Percentiles rank a stretch among this genome's conserved stretches.
phyloP scores from a whole-genome alignment of 768 basidiomycete genomes.

The Austroboletus eburneus region DNA sequence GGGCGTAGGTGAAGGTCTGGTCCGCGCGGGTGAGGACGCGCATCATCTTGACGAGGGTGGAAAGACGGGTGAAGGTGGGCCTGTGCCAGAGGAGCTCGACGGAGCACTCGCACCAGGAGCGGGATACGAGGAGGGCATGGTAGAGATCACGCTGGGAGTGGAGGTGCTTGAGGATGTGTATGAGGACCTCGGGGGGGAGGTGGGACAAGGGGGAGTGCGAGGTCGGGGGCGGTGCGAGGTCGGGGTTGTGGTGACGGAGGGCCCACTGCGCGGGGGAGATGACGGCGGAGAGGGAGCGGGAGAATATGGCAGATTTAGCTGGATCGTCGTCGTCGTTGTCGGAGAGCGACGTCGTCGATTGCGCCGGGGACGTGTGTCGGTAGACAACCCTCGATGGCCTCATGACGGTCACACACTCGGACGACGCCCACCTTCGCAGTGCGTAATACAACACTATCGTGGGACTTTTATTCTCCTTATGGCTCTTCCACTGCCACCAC shows the following conservation, averaged over 20 bases:
- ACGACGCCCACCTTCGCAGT: too few species aligned
- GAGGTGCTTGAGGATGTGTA: conserved; percentile 86
- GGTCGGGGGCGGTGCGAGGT: conserved; percentile 22
- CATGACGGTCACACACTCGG: conserved; percentile 12
- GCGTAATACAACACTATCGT: conserved; percentile 8
- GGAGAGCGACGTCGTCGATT: conserved; percentile 75
- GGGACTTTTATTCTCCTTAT: conserved; percentile 22
- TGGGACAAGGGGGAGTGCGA: conserved; percentile 55
- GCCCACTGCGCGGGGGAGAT: conserved; percentile 68
- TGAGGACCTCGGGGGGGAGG: conserved; percentile 88
- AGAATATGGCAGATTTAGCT: conserved; percentile 42
- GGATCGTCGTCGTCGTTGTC: conserved; percentile 70
- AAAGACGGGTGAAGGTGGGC: conserved; percentile 66
- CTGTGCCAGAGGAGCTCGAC: conserved; percentile 95
- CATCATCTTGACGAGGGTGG: conserved; percentile 76
- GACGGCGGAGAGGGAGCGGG: conserved; percentile 34
- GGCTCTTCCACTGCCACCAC: conserved; percentile 44
- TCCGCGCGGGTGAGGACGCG: conserved; percentile 57
- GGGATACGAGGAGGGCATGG: conserved; percentile 72
- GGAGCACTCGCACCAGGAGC: conserved; percentile 93
- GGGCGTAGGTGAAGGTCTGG: conserved; percentile 82
- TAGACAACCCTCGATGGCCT: conserved; percentile 35
- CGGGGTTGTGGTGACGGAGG: conserved; percentile 32
- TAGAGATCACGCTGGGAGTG: conserved; percentile 71
- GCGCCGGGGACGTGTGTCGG: conserved; percentile 46